A percentile compares a stretch with the other conserved stretches of the same genome.
These are phyloP conservation scores for Malania oleifera DNA, from an alignment of 164 flowering plant species.

Conservation along the genomic window DNA sequence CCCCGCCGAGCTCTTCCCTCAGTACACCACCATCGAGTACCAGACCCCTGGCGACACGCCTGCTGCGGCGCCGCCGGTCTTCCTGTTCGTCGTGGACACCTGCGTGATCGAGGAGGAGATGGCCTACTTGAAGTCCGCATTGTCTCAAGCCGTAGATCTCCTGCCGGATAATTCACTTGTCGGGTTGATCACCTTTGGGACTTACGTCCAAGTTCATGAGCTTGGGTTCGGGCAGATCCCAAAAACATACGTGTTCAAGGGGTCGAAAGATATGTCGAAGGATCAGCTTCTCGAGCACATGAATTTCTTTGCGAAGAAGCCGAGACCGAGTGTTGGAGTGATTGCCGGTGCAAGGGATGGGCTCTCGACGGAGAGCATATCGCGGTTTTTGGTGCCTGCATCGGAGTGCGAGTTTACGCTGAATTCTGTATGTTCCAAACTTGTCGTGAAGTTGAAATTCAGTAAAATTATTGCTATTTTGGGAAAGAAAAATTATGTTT, in stretches of 20 bases:
- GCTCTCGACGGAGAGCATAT: conserved; percentile 61
- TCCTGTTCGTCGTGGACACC: conserved; percentile 73
- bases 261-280: conserved; percentile 70
- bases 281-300: conserved; percentile 82
- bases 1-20: conserved; percentile 84
- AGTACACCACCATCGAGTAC: conserved; percentile 83
- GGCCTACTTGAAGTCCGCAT: conserved; percentile 56
- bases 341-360: conserved; percentile 86
- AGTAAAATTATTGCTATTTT: neutral
- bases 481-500: neutral
- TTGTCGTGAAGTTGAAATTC: neutral
- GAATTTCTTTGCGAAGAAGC: conserved; percentile 71
- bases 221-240: conserved; percentile 68
- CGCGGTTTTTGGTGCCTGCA: conserved; percentile 77
- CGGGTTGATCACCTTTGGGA: conserved; percentile 86
- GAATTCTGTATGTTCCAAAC: conserved; percentile 45
- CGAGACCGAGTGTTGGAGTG: conserved; percentile 64
- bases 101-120: conserved; percentile 90
- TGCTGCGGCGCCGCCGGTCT: conserved; percentile 39
- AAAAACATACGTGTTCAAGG: conserved; percentile 75
- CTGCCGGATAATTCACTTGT: conserved; percentile 75
- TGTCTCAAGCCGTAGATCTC: conserved; percentile 68
- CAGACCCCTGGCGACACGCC: conserved; percentile 27
- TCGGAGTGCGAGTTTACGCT: conserved; percentile 84
- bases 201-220: conserved; percentile 81